Conservation (phyloP, 1,284 basidiomycete species). For the Sanghuangporus sanghuang region DNA sequence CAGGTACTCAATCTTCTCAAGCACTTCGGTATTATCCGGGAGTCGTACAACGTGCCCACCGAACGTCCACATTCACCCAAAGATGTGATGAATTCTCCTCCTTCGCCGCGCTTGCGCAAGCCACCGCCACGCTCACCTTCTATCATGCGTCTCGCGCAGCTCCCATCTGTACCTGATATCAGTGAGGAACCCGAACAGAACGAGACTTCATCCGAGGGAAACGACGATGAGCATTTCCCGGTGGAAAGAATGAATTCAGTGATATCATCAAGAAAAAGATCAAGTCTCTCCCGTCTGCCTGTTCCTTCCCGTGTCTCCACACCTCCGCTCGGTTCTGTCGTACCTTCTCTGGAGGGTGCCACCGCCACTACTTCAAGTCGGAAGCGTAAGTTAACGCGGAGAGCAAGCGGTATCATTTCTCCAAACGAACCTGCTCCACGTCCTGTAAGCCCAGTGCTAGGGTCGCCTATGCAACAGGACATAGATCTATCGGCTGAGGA, state of each 20-base stretch:
- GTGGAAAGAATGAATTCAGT: neutral
- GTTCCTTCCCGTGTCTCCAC: constrained; percentile 32
- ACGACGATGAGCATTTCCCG: neutral
- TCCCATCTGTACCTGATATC: constrained; percentile 15
- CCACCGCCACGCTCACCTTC: constrained; percentile 30
- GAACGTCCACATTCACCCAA: constrained; percentile 18
- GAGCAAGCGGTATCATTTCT: constrained; percentile 61
- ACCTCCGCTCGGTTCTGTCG: constrained; percentile 21
- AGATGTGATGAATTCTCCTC: constrained; percentile 26
- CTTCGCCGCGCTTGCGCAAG: constrained; percentile 39
- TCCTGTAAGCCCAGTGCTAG: constrained; percentile 59
- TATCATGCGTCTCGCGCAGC: constrained; percentile 8
- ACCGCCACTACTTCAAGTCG: constrained; percentile 24
- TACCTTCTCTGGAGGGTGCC: constrained; percentile 22
- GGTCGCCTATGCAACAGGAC: constrained; percentile 52
- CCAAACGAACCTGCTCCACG: constrained; percentile 37
- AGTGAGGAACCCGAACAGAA: constrained; percentile 14
- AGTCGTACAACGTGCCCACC: constrained; percentile 44
- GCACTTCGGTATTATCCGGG: constrained; percentile 59
- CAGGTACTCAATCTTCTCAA: constrained; percentile 61
- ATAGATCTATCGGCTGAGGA: constrained; percentile 53
- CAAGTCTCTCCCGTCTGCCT: constrained; percentile 13
- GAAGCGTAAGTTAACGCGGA: constrained; percentile 50
- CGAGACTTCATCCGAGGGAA: constrained; percentile 11
- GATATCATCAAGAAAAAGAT: constrained; percentile 8